phyloP scores from a whole-genome alignment of 2,329 filamentous ascomycete species.

The Botryosphaeria dothidea region DNA sequence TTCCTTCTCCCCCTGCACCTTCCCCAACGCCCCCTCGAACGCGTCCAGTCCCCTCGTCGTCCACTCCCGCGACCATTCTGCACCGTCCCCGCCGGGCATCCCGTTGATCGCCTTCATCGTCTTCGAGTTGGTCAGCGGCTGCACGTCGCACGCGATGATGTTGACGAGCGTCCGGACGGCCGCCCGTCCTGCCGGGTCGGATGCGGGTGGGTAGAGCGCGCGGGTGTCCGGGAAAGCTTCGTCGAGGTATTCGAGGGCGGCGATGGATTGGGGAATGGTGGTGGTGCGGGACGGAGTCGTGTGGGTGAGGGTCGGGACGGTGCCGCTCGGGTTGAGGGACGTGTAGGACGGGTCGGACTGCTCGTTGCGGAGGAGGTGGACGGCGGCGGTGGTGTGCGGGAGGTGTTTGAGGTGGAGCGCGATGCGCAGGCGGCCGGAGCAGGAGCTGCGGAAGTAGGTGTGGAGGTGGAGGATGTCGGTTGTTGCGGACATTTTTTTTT shows the following conservation, averaged over 20 bases:
- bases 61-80: constrained; percentile 54
- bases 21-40: constrained; percentile 51
- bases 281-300: constrained; percentile 23
- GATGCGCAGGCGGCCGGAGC: constrained; percentile 62
- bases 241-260: constrained; percentile 64
- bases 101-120: constrained; percentile 53
- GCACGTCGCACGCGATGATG: constrained; percentile 59
- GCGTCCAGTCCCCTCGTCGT: constrained; percentile 57
- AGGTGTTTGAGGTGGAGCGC: constrained; percentile 47
- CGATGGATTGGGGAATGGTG: constrained; percentile 51
- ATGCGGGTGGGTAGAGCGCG: constrained; percentile 48
- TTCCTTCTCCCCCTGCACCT: constrained; percentile 12
- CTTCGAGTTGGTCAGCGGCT: constrained; percentile 61
- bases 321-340: constrained; percentile 51
- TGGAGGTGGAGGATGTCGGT: constrained; percentile 45
- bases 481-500: too few species aligned
- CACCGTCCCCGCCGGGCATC: constrained; percentile 46
- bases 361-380: constrained; percentile 59
- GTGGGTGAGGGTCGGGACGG: constrained; percentile 41
- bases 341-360: constrained; percentile 50
- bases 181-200: constrained; percentile 47
- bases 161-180: constrained; percentile 54
- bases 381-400: constrained; percentile 46
- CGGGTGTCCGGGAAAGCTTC: constrained; percentile 48
- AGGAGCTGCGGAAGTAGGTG: constrained; percentile 65